Evolutionary conservation across 179 eudicot genomes (phyloP).

Genomic region (Actinidia arguta): DNA sequence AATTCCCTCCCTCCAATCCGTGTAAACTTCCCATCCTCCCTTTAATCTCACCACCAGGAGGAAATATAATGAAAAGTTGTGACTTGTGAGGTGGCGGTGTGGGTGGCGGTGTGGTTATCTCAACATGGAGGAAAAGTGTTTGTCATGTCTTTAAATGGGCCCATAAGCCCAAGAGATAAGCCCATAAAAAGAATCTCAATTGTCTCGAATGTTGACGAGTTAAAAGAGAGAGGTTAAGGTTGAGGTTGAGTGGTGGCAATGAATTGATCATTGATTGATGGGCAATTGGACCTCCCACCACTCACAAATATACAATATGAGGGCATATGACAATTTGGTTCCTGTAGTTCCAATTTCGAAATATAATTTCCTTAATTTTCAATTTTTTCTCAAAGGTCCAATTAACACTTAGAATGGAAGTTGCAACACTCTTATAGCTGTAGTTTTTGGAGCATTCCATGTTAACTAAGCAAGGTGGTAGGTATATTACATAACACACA

Average conservation of each 20-base stretch:
- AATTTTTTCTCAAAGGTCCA: no score
- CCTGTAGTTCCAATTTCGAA: no score
- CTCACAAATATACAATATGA: background rate
- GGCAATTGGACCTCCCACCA: slow-evolving; percentile 13
- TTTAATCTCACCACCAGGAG: background rate
- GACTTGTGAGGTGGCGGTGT: background rate
- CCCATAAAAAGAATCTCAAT: slow-evolving; percentile 7
- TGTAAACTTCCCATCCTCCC: no score
- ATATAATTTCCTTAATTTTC: no score
- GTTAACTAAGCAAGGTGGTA: no score
- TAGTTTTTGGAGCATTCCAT: no score
- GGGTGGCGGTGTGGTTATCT: background rate
- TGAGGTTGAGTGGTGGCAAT: background rate
- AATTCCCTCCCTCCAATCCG: no score
- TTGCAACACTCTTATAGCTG: no score
- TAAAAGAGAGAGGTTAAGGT: background rate
- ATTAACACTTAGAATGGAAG: no score
- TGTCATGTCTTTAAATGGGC: background rate
- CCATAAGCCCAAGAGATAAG: background rate
- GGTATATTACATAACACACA: no score
- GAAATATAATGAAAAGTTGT: background rate
- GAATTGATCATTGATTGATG: slow-evolving; percentile 1
- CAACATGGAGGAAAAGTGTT: background rate
- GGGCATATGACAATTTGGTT: no score
- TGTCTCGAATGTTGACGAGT: background rate